Conservation (phyloP, 371 early-diverging fungal species). For the Fennellomyces sp. region DNA sequence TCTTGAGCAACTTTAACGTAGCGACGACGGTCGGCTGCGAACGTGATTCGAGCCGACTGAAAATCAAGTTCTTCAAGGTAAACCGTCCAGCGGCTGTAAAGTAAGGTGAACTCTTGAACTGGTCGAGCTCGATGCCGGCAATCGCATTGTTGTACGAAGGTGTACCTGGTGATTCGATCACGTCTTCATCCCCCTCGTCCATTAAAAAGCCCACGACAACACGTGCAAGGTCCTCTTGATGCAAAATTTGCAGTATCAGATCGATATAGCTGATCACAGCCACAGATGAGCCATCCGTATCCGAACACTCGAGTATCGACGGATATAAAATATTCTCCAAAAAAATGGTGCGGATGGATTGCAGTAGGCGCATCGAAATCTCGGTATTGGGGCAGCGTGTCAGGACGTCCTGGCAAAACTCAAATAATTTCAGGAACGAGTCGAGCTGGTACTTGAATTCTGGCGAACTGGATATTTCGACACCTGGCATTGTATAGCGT, state of each 20-base stretch:
- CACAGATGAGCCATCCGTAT: constrained; percentile 90
- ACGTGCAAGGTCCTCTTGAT: constrained; percentile 76
- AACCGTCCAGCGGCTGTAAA: constrained; percentile 67
- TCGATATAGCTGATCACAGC: constrained; percentile 90
- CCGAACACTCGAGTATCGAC: constrained; percentile 84
- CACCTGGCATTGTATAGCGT: constrained; percentile 28
- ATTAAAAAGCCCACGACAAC: constrained; percentile 78
- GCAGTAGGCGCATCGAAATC: constrained; percentile 67
- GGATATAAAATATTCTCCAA: constrained; percentile 88
- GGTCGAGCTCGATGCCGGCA: constrained; percentile 68
- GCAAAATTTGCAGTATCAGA: constrained; percentile 73
- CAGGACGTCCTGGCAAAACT: constrained; percentile 87
- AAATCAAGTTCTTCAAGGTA: constrained; percentile 78
- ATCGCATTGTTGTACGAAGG: constrained; percentile 10
- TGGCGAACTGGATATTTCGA: constrained; percentile 55
- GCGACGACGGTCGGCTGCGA: constrained; percentile 81
- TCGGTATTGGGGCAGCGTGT: constrained; percentile 76
- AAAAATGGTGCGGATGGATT: constrained; percentile 75
- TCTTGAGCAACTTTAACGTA: constrained; percentile 79
- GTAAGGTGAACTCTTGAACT: constrained; percentile 81
- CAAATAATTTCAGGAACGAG: constrained; percentile 75
- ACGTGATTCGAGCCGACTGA: constrained; percentile 72
- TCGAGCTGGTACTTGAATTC: constrained; percentile 79
- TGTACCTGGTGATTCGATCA: not conserved
- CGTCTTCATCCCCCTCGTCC: constrained; percentile 29